Conservation (phyloP, 371 early-diverging fungal species). For the Dichotomocladium elegans region DNA sequence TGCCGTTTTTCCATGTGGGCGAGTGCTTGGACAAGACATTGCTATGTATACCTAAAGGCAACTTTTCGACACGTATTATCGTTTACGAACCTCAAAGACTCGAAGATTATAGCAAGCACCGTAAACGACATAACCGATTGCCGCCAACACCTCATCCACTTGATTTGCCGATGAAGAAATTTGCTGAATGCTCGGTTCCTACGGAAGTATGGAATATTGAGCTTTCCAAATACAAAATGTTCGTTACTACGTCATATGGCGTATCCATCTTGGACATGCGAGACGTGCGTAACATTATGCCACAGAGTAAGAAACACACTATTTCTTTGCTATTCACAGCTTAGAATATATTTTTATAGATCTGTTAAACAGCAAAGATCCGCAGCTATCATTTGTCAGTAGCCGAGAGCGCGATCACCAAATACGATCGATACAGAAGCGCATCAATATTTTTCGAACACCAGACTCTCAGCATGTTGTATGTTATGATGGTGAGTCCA, state of each 20-base stretch:
- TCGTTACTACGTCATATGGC: slow-evolving; percentile 30
- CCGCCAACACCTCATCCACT: slow-evolving; percentile 2
- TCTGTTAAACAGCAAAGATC: slow-evolving; percentile 32
- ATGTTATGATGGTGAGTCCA: slow-evolving; percentile 35
- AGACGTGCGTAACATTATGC: background rate
- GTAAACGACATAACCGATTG: background rate
- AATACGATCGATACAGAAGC: slow-evolving; percentile 15
- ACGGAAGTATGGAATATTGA: slow-evolving; percentile 43
- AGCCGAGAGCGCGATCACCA: slow-evolving; percentile 18
- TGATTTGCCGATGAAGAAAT: slow-evolving; percentile 3
- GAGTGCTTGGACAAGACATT: slow-evolving; percentile 21
- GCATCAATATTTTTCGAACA: slow-evolving; percentile 26
- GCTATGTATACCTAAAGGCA: slow-evolving; percentile 30
- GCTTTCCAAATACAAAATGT: slow-evolving; percentile 22
- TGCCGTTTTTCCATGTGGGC: slow-evolving; percentile 37
- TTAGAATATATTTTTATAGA: slow-evolving; percentile 9
- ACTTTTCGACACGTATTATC: slow-evolving; percentile 20
- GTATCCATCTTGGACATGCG: slow-evolving; percentile 34
- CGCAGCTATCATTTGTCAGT: slow-evolving; percentile 26
- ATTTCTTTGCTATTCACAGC: background rate
- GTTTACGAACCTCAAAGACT: slow-evolving; percentile 20
- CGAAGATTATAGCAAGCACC: slow-evolving; percentile 8
- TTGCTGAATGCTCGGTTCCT: slow-evolving; percentile 17
- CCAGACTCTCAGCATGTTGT: slow-evolving; percentile 28
- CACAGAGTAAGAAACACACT: slow-evolving; percentile 12